Evolutionary conservation across 306 rosid species (phyloP).

Genomic region (Trifolium pratense): DNA sequence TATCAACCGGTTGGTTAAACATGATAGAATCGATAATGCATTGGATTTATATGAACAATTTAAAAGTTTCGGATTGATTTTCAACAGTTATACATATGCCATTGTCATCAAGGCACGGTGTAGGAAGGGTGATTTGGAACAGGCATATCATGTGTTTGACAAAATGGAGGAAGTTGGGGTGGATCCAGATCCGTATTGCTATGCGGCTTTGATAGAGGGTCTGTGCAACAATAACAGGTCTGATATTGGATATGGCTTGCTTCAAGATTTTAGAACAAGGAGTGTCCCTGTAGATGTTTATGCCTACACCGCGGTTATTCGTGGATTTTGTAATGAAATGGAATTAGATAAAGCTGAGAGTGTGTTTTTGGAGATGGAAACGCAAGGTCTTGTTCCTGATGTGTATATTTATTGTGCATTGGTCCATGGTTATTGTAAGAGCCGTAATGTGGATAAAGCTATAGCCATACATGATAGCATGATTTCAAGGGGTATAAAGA

Average conservation of each 20-base stretch:
- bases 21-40: constrained; percentile 53
- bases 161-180: constrained; percentile 76
- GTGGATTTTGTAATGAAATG: constrained; percentile 79
- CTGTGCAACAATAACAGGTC: constrained; percentile 60
- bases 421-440: constrained; percentile 77
- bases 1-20: constrained; percentile 64
- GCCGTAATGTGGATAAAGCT: constrained; percentile 56
- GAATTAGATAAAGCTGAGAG: constrained; percentile 61
- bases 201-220: constrained; percentile 66
- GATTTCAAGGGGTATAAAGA: constrained; percentile 68
- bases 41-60: constrained; percentile 58
- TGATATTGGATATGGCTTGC: constrained; percentile 61
- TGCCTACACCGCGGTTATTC: constrained; percentile 63
- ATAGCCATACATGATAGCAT: constrained; percentile 55
- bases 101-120: constrained; percentile 74
- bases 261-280: constrained; percentile 52
- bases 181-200: constrained; percentile 56
- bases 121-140: constrained; percentile 62
- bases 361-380: constrained; percentile 66
- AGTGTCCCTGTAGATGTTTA: constrained; percentile 54
- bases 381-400: constrained; percentile 66
- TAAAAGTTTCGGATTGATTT: constrained; percentile 72
- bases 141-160: constrained; percentile 51
- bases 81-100: constrained; percentile 68
- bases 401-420: constrained; percentile 55